A percentile compares a stretch with the other conserved stretches of the same genome.
Evolutionary conservation across 768 basidiomycete species (phyloP).

Genomic region (Mycena latifolia): DNA sequence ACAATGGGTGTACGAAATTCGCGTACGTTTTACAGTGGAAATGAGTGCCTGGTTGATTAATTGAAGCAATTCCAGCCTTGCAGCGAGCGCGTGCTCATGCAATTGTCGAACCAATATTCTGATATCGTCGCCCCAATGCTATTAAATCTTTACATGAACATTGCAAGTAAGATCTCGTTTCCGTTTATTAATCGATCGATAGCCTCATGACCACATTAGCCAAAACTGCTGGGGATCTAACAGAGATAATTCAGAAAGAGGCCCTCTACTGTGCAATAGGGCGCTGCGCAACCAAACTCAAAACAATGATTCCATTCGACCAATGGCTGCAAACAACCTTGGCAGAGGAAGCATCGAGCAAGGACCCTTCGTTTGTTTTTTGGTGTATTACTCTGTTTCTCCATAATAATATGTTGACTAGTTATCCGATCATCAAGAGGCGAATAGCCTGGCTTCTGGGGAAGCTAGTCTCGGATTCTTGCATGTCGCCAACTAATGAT

Average conservation of each 20-base stretch:
- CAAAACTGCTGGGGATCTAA: constrained; percentile 65
- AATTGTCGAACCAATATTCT: constrained; percentile 77
- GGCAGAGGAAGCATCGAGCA: constrained; percentile 67
- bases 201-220: constrained; percentile 41
- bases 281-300: constrained; percentile 77
- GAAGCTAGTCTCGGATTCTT: constrained; percentile 84
- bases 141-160: constrained; percentile 64
- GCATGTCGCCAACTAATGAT: constrained; percentile 68
- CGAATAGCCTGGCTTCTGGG: constrained; percentile 96
- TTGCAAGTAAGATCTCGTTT: constrained; percentile 62
- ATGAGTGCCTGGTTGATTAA: not conserved
- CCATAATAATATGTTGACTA: constrained; percentile 44
- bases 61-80: constrained; percentile 71
- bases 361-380: constrained; percentile 66
- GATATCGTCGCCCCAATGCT: constrained; percentile 79
- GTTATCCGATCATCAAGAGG: constrained; percentile 94
- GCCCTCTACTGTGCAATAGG: constrained; percentile 91
- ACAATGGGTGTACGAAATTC: constrained; percentile 93
- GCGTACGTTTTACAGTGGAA: constrained; percentile 63
- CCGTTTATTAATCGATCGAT: constrained; percentile 4
- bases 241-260: constrained; percentile 81
- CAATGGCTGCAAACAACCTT: constrained; percentile 77
- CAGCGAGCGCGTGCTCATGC: constrained; percentile 92
- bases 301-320: constrained; percentile 74
- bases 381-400: not conserved